These are phyloP conservation scores for Stevia rebaudiana DNA, from an alignment of 140 eudicot genomes.

Conservation along the genomic window DNA sequence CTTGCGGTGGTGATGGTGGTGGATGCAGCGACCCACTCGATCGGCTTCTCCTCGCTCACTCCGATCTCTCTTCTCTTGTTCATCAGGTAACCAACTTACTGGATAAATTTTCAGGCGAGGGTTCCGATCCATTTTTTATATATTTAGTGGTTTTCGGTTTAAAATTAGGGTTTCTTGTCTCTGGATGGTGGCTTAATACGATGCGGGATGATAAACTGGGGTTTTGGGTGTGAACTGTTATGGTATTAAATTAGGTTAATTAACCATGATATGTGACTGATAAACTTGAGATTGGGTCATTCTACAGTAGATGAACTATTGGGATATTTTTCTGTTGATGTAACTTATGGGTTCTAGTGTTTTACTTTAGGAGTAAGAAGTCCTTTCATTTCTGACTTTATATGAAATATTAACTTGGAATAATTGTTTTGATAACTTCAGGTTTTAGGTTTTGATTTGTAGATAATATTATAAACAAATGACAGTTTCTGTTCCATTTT, in stretches of 20 bases:
- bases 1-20: constrained; percentile 22
- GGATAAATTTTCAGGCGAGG: not conserved
- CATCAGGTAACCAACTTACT: constrained; percentile 44
- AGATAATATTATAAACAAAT: not conserved
- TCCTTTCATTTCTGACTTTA: not conserved
- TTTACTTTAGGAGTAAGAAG: not conserved
- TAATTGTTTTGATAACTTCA: not conserved
- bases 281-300: not conserved
- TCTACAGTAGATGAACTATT: not conserved
- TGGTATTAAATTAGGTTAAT: not conserved
- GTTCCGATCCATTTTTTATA: not conserved
- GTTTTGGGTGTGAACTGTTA: not conserved
- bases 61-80: constrained; percentile 56
- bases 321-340: not conserved
- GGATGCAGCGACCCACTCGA: constrained; percentile 39
- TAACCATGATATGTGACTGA: not conserved
- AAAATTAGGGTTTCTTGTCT: constrained; percentile 13
- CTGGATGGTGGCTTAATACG: not conserved
- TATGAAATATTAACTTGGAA: no score
- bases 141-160: not conserved
- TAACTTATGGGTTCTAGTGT: not conserved
- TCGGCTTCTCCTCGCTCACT: constrained; percentile 71
- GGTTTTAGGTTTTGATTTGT: not conserved
- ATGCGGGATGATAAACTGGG: not conserved
- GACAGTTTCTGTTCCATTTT: not conserved